A percentile compares a stretch with the other conserved stretches of the same genome.
Conservation (phyloP, 2,329 filamentous ascomycete genomes). For the Ceratocystis harringtonii region DNA sequence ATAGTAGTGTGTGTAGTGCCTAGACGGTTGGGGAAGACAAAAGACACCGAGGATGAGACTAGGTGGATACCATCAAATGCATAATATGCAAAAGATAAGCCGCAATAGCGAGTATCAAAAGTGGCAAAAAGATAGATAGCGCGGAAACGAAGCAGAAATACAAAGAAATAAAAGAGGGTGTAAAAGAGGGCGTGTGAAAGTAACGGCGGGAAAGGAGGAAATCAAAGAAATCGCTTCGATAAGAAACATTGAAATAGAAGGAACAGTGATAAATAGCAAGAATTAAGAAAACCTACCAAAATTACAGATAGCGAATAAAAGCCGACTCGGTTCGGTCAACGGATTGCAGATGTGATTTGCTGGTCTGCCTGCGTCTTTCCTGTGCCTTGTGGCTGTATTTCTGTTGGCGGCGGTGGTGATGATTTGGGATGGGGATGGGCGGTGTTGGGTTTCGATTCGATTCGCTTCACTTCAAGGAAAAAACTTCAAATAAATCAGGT, state of each 20-base stretch:
- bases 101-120: background rate
- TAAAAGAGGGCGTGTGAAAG: background rate
- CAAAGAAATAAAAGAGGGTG: background rate
- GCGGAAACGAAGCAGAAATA: background rate
- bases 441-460: constrained; percentile 1
- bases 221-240: background rate
- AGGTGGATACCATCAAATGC: constrained; percentile 4
- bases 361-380: background rate
- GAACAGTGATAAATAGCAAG: background rate
- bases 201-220: background rate
- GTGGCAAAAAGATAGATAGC: constrained; percentile 5
- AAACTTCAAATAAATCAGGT: background rate
- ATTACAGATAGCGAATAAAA: background rate
- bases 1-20: background rate
- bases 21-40: constrained; percentile 3
- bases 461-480: background rate
- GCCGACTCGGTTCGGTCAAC: background rate
- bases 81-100: constrained; percentile 7
- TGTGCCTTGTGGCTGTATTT: background rate
- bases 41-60: background rate
- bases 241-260: constrained; percentile 2
- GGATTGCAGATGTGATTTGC: background rate
- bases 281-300: background rate
- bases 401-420: background rate
- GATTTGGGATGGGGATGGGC: background rate